Percentiles rank a stretch among this genome's conserved stretches.
phyloP scores from a whole-genome alignment of 2,329 filamentous ascomycete genomes.

The Podosphaera xanthii region DNA sequence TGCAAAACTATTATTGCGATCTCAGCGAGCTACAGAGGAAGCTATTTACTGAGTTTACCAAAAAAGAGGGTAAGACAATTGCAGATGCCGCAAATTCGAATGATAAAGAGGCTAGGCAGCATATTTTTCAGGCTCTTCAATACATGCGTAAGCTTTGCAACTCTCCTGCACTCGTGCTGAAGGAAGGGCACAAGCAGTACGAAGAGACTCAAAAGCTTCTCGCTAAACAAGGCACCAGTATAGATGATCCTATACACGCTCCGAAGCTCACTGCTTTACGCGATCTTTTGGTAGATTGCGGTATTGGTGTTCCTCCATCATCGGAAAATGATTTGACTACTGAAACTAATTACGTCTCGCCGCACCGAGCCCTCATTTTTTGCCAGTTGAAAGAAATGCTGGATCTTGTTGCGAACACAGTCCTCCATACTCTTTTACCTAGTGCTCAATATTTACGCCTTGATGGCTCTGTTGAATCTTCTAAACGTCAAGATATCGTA shows the following conservation, averaged over 20 bases:
- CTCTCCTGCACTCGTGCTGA: slow-evolving; percentile 87
- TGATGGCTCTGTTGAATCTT: slow-evolving; percentile 80
- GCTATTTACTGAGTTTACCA: slow-evolving; percentile 89
- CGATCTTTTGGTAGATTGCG: slow-evolving; percentile 92
- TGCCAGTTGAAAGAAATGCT: slow-evolving; percentile 99
- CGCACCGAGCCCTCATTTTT: slow-evolving; percentile 87
- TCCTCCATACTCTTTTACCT: slow-evolving; percentile 75
- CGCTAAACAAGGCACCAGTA: slow-evolving; percentile 51
- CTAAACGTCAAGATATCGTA: slow-evolving; percentile 87
- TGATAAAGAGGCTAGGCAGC: slow-evolving; percentile 86
- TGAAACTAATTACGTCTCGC: slow-evolving; percentile 64
- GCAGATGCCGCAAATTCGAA: slow-evolving; percentile 61
- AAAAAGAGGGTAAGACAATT: slow-evolving; percentile 76
- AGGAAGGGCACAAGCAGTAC: slow-evolving; percentile 77
- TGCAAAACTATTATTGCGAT: slow-evolving; percentile 99
- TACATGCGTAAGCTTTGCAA: slow-evolving; percentile 99
- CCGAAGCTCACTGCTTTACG: slow-evolving; percentile 79
- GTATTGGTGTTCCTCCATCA: slow-evolving; percentile 52
- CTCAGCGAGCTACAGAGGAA: slow-evolving; percentile 85
- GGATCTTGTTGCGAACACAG: slow-evolving; percentile 91
- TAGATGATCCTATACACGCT: slow-evolving; percentile 71
- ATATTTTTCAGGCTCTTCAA: slow-evolving; percentile 96
- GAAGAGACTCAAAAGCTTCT: slow-evolving; percentile 68
- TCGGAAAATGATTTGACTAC: slow-evolving; percentile 30
- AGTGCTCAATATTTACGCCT: slow-evolving; percentile 84